Conservation (phyloP, 495 filamentous ascomycete species). For the Barbatosphaeria neglecta region DNA sequence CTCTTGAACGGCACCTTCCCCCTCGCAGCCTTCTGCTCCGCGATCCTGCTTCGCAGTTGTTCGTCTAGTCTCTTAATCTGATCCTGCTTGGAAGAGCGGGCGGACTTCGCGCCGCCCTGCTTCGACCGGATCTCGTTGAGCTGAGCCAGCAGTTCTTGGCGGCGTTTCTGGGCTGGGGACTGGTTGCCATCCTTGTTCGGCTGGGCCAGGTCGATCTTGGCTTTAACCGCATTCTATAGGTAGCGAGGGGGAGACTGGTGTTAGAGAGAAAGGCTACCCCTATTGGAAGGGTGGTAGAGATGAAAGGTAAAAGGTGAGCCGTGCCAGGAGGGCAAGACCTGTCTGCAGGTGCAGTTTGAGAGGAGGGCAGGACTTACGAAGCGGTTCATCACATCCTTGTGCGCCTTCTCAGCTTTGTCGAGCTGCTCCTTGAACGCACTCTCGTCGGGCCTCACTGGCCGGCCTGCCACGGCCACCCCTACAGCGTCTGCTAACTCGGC, state of each 20-base stretch:
- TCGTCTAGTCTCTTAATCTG: slow-evolving; percentile 79
- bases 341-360: neutral
- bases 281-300: too few species aligned
- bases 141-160: slow-evolving; percentile 69
- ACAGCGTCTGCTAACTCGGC: slow-evolving; percentile 21
- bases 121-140: slow-evolving; percentile 61
- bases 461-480: slow-evolving; percentile 35
- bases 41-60: slow-evolving; percentile 65
- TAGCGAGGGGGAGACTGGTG: neutral
- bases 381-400: slow-evolving; percentile 57
- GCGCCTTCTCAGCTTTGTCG: slow-evolving; percentile 70
- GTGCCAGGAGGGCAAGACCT: too few species aligned
- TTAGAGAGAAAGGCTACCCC: neutral
- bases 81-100: slow-evolving; percentile 61
- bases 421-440: slow-evolving; percentile 58
- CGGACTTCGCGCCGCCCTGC: slow-evolving; percentile 74
- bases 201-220: slow-evolving; percentile 68
- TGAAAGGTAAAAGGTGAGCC: too few species aligned
- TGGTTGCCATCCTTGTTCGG: slow-evolving; percentile 55
- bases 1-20: slow-evolving; percentile 70
- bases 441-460: slow-evolving; percentile 62
- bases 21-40: slow-evolving; percentile 73
- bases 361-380: slow-evolving; percentile 52
- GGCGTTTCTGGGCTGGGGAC: slow-evolving; percentile 60
- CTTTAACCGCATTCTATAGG: slow-evolving; percentile 64